Base-by-base conservation (phyloP, 2,329 filamentous ascomycete species). In the Diaporthe capsici region DNA sequence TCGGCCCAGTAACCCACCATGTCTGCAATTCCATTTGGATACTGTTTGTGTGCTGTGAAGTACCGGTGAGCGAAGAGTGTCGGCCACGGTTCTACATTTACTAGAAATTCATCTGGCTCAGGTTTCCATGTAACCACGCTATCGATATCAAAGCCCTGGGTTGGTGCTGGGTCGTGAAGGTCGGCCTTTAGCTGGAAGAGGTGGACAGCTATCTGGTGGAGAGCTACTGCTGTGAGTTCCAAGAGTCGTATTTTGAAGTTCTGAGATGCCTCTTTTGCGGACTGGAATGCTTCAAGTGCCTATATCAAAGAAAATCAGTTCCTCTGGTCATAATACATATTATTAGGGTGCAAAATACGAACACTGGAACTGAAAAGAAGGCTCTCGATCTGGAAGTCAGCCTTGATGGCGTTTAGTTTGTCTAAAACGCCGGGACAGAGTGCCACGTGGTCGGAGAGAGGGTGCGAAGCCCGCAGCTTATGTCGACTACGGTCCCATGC, bases 1-100 rank as follows among this genome's bases (percentile, higher is more conserved):
- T 80, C 77, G 22, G 78, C 76, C 78, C 78, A 79, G 71, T 78
- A 80, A 0, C 77, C 79, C 6, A 76, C 76, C 15, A 78, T 60
- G 31, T 80, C 78, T 9, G 76, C 74, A 10, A 77, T 22, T 7
- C 78, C 73, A 51, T 78, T 73, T 2, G 78, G 78, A 31, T 79
- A 78, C 51, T 75, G 78, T 5, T 76, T 34, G 53, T 76, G 31
- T 22, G 68, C 75, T 15, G 68, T 8, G 49, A 75, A 77, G 42
- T 58, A 39, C 15, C 57, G 37, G 58, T 78, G 55, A 57, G 55
- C 25, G 51, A 73, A 76, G n/a, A 63, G 71, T 47, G 71, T 76
- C 10, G 71, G 68, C 68, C 68, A 44, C 17, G 68, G 68, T 34
- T 71, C 51, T 22, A 55, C 10, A 20, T 28, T 42, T 20, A 22